Evolutionary conservation across 768 basidiomycete species (phyloP), one percentile per base, ranked within the genome.

Genomic region (Crepidotus variabilis): DNA sequence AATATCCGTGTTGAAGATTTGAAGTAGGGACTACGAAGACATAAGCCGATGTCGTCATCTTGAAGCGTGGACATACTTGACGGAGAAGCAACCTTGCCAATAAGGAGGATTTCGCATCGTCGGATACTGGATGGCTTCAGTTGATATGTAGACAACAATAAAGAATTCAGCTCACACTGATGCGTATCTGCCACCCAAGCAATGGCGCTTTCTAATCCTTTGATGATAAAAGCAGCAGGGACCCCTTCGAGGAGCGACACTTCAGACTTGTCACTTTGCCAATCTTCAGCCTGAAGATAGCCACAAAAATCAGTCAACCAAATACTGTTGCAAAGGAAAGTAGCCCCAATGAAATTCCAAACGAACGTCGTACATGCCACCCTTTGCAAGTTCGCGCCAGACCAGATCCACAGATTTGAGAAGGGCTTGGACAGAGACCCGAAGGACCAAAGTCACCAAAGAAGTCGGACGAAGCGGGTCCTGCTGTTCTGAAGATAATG

Each of bases 241-340:
- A 86, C 68, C 6, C 78, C 76, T 70, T 94, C 90, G 9, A 86
- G 75, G 4, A 95, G 74, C 0, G 85, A 82, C 0, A 95, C 78
- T 18, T 92, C 92, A 62, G 86, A 88, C 71, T 94, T 94, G 60
- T 97, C 94, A 56, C 88, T 80, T 68, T 92, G 90, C 86, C 90
- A 92, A 63, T 94, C 92, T 76, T 94, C 92, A 58, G 82, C 76
- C 92, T 93, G 67, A 66, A 58, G 60, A 60, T 48, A 61, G 53
- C 49, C 52, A 52, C 49, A 58, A 46, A n/a, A 48, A 52, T 22
- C 34, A 28, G 28, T 8, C 8, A 8, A 8, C 28, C 18, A 1
- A 28, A 20, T 21, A 50, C 10, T n/a, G 32, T 9, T 11, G 2
- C 14, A 54, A 10, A 59, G 58, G 57, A 56, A 57, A 51, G 47